These are phyloP conservation scores for Eucalyptus cloeziana DNA, from an alignment of 345 rosid genomes.

Conservation along the genomic window DNA sequence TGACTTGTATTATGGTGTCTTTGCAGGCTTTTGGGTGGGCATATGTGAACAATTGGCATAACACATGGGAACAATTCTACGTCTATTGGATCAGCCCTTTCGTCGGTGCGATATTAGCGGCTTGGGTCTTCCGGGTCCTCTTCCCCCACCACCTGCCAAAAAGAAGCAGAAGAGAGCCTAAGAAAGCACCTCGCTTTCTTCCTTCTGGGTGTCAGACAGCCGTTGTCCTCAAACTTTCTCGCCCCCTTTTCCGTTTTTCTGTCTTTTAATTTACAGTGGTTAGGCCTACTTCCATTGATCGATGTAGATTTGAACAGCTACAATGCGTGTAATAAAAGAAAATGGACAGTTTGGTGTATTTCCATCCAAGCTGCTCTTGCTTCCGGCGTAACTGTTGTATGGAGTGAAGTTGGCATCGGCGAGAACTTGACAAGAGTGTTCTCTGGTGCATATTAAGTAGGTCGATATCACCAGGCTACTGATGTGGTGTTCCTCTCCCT, in stretches of 20 bases:
- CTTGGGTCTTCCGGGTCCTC: slow-evolving; percentile 55
- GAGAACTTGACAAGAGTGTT: neutral
- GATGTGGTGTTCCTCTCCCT: neutral
- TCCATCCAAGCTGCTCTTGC: neutral
- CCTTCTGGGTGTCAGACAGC: neutral
- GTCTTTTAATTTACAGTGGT: neutral
- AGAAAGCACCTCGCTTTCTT: neutral
- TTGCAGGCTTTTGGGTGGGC: slow-evolving; percentile 97
- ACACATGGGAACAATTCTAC: slow-evolving; percentile 86
- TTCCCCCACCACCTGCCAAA: slow-evolving; percentile 41
- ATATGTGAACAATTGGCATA: slow-evolving; percentile 62
- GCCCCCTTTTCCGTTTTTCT: neutral
- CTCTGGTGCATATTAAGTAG: neutral
- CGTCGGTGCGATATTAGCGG: slow-evolving; percentile 66
- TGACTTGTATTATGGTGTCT: neutral
- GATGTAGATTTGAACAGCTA: neutral
- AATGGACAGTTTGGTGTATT: neutral
- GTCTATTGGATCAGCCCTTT: slow-evolving; percentile 93
- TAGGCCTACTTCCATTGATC: neutral
- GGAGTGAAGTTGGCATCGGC: neutral
- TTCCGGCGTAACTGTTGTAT: neutral
- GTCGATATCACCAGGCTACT: neutral
- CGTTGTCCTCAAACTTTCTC: neutral
- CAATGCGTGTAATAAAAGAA: neutral
- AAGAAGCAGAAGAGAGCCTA: slow-evolving; percentile 59